These are phyloP conservation scores for Sugiyamaella qingdaonensis DNA, from an alignment of 805 yeast genomes.

Conservation along the genomic window DNA sequence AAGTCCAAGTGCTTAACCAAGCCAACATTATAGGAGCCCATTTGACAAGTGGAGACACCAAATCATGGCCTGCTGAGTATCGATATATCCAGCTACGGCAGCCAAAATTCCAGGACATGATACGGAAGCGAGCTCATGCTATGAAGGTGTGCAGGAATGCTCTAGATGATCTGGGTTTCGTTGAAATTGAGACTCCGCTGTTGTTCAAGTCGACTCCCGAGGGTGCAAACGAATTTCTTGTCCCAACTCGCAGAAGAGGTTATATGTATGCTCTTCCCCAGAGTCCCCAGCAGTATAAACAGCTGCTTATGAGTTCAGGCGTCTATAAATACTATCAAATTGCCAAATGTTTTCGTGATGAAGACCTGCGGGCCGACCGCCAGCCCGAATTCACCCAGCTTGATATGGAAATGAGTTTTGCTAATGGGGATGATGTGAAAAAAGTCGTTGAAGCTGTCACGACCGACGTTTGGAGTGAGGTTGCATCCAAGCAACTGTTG, in stretches of 20 bases:
- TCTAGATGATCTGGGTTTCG: conserved; percentile 46
- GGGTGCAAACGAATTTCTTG: conserved; percentile 94
- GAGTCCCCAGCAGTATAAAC: conserved; percentile 97
- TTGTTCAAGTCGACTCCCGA: conserved; percentile 95
- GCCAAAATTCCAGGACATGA: conserved; percentile 27
- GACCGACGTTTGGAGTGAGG: conserved; percentile 47
- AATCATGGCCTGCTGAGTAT: conserved; percentile 70
- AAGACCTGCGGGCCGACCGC: conserved; percentile 88
- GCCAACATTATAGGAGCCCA: conserved; percentile 66
- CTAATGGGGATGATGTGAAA: conserved; percentile 64
- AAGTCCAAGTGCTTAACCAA: conserved; percentile 54
- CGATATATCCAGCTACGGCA: conserved; percentile 76
- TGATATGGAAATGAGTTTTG: conserved; percentile 92
- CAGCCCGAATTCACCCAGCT: conserved; percentile 98
- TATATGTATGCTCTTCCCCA: conserved; percentile 89
- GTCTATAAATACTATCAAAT: conserved; percentile 80
- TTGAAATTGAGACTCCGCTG: conserved; percentile 88
- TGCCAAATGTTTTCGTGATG: conserved; percentile 94
- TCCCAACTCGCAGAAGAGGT: conserved; percentile 69
- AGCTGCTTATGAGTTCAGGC: conserved; percentile 91
- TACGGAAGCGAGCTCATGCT: conserved; percentile 34
- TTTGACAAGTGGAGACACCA: conserved; percentile 54
- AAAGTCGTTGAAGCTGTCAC: conserved; percentile 51
- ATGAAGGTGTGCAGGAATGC: conserved; percentile 35
- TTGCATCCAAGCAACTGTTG: conserved; percentile 34